Evolutionary conservation across 1,284 basidiomycete species (phyloP).

Genomic region (Pulveroboletus sp.): DNA sequence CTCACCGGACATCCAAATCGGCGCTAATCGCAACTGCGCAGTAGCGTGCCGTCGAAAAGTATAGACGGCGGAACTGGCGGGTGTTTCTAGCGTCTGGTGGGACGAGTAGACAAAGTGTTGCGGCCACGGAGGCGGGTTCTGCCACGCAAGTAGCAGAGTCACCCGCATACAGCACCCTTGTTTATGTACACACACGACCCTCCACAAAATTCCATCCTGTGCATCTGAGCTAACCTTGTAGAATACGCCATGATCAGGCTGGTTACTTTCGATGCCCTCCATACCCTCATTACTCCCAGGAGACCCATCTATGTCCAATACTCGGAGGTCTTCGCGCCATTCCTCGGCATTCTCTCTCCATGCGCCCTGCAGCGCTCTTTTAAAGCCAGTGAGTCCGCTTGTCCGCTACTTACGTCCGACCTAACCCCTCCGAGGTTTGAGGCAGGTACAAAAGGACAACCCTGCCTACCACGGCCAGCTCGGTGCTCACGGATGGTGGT

Average conservation of each 20-base stretch:
- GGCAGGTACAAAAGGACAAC: conserved; percentile 55
- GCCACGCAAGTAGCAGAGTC: conserved; percentile 9
- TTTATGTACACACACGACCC: conserved; percentile 20
- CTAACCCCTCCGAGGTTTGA: conserved; percentile 51
- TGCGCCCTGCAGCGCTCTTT: conserved; percentile 58
- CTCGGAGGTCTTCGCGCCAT: conserved; percentile 61
- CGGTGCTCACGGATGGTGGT: conserved; percentile 67
- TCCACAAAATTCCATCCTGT: conserved; percentile 5
- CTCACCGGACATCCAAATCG: conserved; percentile 21
- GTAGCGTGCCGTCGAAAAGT: conserved; percentile 4
- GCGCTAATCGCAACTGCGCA: conserved; percentile 21
- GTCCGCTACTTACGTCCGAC: background rate
- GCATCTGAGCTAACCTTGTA: no score
- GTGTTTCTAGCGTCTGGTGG: background rate
- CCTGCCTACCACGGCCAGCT: conserved; percentile 48
- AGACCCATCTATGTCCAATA: conserved; percentile 70
- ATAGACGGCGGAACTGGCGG: background rate
- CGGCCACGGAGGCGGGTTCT: conserved; percentile 3
- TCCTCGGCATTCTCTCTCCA: conserved; percentile 58
- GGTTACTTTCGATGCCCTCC: conserved; percentile 71
- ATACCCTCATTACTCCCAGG: conserved; percentile 67
- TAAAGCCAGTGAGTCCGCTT: conserved; percentile 52
- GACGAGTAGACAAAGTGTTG: conserved; percentile 17
- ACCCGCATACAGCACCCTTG: conserved; percentile 11
- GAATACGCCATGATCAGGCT: conserved; percentile 41